Evolutionary conservation across 208 protist species (phyloP), one percentile per base, ranked within the genome.

Genomic region (Leishmania braziliensis): DNA sequence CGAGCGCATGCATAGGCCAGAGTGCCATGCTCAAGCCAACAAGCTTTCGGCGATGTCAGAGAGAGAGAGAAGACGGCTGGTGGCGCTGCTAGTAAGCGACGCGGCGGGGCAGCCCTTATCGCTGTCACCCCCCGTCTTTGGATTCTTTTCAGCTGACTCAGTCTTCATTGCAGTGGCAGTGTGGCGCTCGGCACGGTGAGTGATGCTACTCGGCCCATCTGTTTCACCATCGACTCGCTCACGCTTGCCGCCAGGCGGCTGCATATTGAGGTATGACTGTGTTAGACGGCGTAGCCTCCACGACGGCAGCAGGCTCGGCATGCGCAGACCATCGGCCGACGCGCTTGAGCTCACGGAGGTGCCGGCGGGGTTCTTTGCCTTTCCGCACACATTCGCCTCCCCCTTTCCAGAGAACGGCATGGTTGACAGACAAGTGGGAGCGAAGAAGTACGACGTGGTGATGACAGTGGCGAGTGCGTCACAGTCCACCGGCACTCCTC

Each of bases 41-140:
- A 83, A 4, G 1, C 62, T 12, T 20, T 83, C 73, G 20, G 73
- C 79, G 36, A 83, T 70, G 50, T 72, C 39, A 9, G 79, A 83
- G 9, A 83, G 79, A 62, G 79, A 78, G n/a, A 33, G 26, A 53
- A 33, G n/a, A 51, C 29, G 63, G 48, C 23, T 26, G 56, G 39
- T 48, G 72, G 46, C 33, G 33, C 51, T 48, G 51, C n/a, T 46
- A 16, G n/a, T 63, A 8, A 48, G 43, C 20, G 16, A 10, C 75
- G 23, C 39, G 39, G 29, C 58, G 33, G 26, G 8, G 33, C 46
- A 58, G 53, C 18, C 54, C 16, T 23, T 51, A 62, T 33, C 10
- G 5, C 33, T 39, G 33, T 14, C 43, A 39, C 54, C 6, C 20
- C 1, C 39, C 33, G 5, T 20, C n/a, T 69, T 51, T 10, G 14